Percentiles rank a stretch among this genome's conserved stretches.
phyloP scores from a whole-genome alignment of 306 rosid species.

The Sicyos edulis region DNA sequence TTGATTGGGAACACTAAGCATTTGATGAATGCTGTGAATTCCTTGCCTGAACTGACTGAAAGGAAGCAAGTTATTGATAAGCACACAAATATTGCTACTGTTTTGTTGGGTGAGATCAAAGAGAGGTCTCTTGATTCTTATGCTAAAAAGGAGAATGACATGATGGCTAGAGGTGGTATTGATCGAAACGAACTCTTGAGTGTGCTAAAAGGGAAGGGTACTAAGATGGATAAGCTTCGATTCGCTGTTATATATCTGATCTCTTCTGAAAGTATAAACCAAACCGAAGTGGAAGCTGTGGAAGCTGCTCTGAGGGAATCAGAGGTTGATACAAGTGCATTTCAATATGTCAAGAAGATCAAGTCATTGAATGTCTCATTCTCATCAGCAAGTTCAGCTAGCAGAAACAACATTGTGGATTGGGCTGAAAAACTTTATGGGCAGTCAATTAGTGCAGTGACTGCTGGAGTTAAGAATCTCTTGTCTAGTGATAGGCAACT shows the following conservation, averaged over 20 bases:
- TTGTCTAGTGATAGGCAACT: slow-evolving; percentile 86
- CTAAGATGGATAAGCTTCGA: slow-evolving; percentile 81
- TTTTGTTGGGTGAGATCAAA: slow-evolving; percentile 86
- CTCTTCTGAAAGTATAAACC: slow-evolving; percentile 76
- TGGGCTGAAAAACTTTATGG: slow-evolving; percentile 98
- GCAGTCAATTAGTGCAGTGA: slow-evolving; percentile 87
- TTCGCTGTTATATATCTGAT: slow-evolving; percentile 86
- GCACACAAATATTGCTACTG: slow-evolving; percentile 92
- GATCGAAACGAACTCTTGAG: slow-evolving; percentile 68
- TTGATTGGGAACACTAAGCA: slow-evolving; percentile 91
- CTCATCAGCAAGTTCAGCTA: slow-evolving; percentile 87
- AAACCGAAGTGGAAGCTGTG: slow-evolving; percentile 77
- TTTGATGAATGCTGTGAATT: slow-evolving; percentile 96
- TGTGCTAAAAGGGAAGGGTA: slow-evolving; percentile 78
- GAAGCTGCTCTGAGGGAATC: slow-evolving; percentile 75
- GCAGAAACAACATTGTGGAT: slow-evolving; percentile 89
- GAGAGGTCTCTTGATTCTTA: slow-evolving; percentile 91
- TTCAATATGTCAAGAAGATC: slow-evolving; percentile 91
- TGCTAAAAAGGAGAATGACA: slow-evolving; percentile 90
- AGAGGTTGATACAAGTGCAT: slow-evolving; percentile 85
- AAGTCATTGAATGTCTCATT: slow-evolving; percentile 78
- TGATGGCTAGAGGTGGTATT: slow-evolving; percentile 80
- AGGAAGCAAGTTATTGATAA: slow-evolving; percentile 92
- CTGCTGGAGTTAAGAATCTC: slow-evolving; percentile 92
- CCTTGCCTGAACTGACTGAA: slow-evolving; percentile 88